These are phyloP conservation scores for Bipolaris oryzae DNA, from an alignment of 2,329 filamentous ascomycete genomes.

Conservation along the genomic window DNA sequence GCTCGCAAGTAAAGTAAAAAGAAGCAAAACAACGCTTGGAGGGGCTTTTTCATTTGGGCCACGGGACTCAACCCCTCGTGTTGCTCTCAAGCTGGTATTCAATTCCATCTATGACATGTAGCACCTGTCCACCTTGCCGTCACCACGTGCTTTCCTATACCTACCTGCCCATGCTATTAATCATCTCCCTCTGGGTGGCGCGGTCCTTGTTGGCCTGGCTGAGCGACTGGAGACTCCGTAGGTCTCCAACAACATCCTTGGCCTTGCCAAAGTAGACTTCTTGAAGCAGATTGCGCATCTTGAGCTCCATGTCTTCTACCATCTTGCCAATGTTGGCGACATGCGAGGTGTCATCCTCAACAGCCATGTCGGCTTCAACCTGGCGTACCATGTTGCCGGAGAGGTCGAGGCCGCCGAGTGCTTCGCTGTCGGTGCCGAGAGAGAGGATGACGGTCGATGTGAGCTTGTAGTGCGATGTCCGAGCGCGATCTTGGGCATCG, in stretches of 20 bases:
- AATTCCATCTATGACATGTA: conserved; percentile 12
- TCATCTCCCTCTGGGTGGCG: conserved; percentile 87
- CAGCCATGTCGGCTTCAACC: conserved; percentile 87
- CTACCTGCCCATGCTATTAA: conserved; percentile 60
- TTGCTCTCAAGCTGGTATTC: neutral
- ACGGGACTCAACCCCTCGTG: neutral
- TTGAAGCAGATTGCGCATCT: conserved; percentile 97
- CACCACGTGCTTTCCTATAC: neutral
- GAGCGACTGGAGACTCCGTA: conserved; percentile 83
- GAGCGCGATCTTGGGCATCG: conserved; percentile 89
- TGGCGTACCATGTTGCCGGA: conserved; percentile 98
- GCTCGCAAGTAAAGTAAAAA: neutral
- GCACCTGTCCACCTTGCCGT: neutral
- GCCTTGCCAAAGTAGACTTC: conserved; percentile 99
- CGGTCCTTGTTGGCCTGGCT: conserved; percentile 84
- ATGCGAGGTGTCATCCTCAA: conserved; percentile 89
- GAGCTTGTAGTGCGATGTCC: conserved; percentile 94
- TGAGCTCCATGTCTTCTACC: conserved; percentile 99
- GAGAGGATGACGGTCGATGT: conserved; percentile 96
- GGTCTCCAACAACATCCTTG: conserved; percentile 95
- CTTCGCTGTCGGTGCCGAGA: conserved; percentile 70
- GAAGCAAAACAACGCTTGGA: neutral
- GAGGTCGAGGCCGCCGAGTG: conserved; percentile 85
- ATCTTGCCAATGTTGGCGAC: conserved; percentile 90
- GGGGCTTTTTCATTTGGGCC: neutral